A percentile compares a stretch with the other conserved stretches of the same genome.
Conservation (phyloP, 2,329 filamentous ascomycete species). For the Orbilia ellipsospora region DNA sequence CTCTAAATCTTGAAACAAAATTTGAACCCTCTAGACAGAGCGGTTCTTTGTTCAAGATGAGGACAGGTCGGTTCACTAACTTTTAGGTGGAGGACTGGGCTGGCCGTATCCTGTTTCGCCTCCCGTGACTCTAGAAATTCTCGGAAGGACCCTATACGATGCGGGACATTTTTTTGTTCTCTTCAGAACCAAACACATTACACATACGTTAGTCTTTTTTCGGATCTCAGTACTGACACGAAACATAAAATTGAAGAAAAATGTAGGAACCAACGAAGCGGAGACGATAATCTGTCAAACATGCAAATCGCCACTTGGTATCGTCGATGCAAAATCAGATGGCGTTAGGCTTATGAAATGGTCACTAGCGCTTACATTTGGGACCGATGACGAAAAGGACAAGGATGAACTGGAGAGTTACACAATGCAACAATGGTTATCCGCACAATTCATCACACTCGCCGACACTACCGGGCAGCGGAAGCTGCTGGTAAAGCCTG, state of each 20-base stretch:
- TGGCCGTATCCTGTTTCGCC: conserved; percentile 54
- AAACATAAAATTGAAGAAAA: conserved; percentile 10
- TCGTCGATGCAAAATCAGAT: conserved; percentile 45
- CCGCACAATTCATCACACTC: conserved; percentile 44
- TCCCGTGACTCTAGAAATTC: conserved; percentile 51
- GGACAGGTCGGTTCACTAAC: conserved; percentile 18
- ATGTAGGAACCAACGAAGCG: conserved; percentile 36
- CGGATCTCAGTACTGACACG: no score
- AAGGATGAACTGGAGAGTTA: conserved; percentile 25
- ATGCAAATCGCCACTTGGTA: conserved; percentile 42
- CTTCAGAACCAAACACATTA: background rate
- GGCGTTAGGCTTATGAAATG: conserved; percentile 53
- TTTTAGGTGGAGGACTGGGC: conserved; percentile 37
- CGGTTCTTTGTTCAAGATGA: conserved; percentile 23
- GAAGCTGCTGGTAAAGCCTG: conserved; percentile 49
- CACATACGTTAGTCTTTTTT: no score
- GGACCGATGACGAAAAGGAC: background rate
- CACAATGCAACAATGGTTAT: conserved; percentile 49
- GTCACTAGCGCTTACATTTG: conserved; percentile 34
- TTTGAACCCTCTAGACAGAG: conserved; percentile 31
- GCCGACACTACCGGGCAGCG: conserved; percentile 44
- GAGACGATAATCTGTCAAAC: conserved; percentile 27
- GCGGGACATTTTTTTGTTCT: conserved; percentile 33
- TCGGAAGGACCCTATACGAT: conserved; percentile 60
- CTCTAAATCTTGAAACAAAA: conserved; percentile 9